phyloP scores from a whole-genome alignment of 1,284 basidiomycete genomes.

The Microbotryum silenes-acaulis region DNA sequence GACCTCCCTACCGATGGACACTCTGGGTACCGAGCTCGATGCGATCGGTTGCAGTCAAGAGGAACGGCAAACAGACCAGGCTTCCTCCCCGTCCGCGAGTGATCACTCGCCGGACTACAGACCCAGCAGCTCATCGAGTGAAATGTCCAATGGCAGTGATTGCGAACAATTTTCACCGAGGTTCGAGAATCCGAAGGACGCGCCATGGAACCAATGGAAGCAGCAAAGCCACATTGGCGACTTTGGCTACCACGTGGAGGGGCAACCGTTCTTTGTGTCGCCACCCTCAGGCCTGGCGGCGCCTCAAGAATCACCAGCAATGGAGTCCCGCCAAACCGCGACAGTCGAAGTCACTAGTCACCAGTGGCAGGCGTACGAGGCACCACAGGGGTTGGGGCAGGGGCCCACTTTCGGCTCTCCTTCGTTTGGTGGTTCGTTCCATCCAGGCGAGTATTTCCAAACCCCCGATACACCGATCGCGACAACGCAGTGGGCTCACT shows the following conservation, averaged over 20 bases:
- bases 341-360: background rate
- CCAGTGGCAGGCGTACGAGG: background rate
- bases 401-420: conserved; percentile 12
- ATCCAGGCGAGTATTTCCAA: conserved; percentile 1
- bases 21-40: too few species aligned
- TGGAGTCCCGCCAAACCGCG: background rate
- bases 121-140: too few species aligned
- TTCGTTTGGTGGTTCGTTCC: conserved; percentile 10
- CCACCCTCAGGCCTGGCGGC: background rate
- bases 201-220: too few species aligned
- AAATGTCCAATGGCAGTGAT: too few species aligned
- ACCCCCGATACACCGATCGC: conserved; percentile 4
- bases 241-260: conserved; percentile 4
- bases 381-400: background rate
- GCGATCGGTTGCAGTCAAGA: too few species aligned
- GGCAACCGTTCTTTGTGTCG: background rate
- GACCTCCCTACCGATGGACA: too few species aligned
- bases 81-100: too few species aligned
- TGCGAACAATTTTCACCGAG: too few species aligned
- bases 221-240: conserved; percentile 5
- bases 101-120: too few species aligned
- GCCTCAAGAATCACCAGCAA: background rate
- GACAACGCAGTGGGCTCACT: background rate
- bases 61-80: too few species aligned
- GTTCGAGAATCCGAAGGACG: too few species aligned